These are phyloP conservation scores for Penicillium italicum DNA, from an alignment of 2,329 filamentous ascomycete genomes.

Conservation along the genomic window DNA sequence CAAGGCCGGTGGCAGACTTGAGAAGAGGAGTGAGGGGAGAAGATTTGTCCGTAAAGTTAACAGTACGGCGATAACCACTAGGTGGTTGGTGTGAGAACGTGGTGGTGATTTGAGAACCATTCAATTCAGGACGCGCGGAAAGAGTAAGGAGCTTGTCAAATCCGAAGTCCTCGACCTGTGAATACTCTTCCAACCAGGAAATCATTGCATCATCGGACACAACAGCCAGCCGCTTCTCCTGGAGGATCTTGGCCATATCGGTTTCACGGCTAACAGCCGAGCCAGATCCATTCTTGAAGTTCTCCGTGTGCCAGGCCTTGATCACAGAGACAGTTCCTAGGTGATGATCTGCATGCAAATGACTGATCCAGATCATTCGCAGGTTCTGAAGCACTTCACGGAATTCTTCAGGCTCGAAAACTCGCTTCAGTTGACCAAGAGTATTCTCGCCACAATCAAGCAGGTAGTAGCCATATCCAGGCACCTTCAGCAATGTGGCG, in stretches of 20 bases:
- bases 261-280: slow-evolving; percentile 40
- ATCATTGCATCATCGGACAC: slow-evolving; percentile 70
- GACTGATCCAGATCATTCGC: slow-evolving; percentile 84
- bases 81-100: slow-evolving; percentile 30
- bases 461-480: slow-evolving; percentile 80
- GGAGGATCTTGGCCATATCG: slow-evolving; percentile 37
- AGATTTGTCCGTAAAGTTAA: slow-evolving; percentile 25
- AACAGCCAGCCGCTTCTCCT: slow-evolving; percentile 55
- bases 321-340: slow-evolving; percentile 80
- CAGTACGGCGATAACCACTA: slow-evolving; percentile 22
- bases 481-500: slow-evolving; percentile 76
- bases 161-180: slow-evolving; percentile 71
- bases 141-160: slow-evolving; percentile 56
- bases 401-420: slow-evolving; percentile 64
- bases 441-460: slow-evolving; percentile 93
- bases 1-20: slow-evolving; percentile 57
- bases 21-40: slow-evolving; percentile 40
- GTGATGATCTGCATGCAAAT: slow-evolving; percentile 95
- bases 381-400: slow-evolving; percentile 71
- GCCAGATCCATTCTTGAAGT: slow-evolving; percentile 39
- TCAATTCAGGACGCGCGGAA: slow-evolving; percentile 32
- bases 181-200: slow-evolving; percentile 74
- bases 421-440: slow-evolving; percentile 75
- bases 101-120: slow-evolving; percentile 21
- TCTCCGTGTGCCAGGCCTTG: slow-evolving; percentile 69